phyloP scores from a whole-genome alignment of 1,139 yeast species.

The Yamadazyma diospyri region DNA sequence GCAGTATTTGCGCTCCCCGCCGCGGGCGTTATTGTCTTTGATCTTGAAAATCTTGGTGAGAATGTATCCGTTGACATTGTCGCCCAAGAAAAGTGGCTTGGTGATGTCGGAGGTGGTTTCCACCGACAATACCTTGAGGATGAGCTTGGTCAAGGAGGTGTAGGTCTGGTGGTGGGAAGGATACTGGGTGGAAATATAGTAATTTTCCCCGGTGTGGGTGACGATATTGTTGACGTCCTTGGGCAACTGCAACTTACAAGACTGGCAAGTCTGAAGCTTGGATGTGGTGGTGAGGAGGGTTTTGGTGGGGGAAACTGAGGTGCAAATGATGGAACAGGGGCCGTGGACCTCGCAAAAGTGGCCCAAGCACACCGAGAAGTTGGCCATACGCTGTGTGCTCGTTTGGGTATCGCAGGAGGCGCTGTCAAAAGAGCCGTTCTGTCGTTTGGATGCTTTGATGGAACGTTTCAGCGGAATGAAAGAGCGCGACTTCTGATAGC shows the following conservation, averaged over 20 bases:
- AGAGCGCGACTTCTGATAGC: too few species aligned
- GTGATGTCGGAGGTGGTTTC: slow-evolving; percentile 66
- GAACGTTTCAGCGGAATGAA: too few species aligned
- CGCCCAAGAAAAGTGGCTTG: slow-evolving; percentile 71
- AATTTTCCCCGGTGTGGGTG: slow-evolving; percentile 16
- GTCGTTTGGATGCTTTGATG: too few species aligned
- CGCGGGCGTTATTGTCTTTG: slow-evolving; percentile 69
- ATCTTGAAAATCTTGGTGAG: slow-evolving; percentile 65
- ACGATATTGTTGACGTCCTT: slow-evolving; percentile 27
- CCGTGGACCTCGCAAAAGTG: slow-evolving; percentile 90
- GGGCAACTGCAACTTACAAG: slow-evolving; percentile 55
- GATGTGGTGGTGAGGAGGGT: slow-evolving; percentile 23
- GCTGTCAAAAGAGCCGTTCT: too few species aligned
- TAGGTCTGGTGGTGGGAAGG: slow-evolving; percentile 55
- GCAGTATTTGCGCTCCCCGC: slow-evolving; percentile 72
- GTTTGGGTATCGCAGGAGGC: too few species aligned
- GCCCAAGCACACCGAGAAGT: slow-evolving; percentile 53
- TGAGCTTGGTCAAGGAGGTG: slow-evolving; percentile 55
- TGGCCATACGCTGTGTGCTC: slow-evolving; percentile 3
- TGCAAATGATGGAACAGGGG: slow-evolving; percentile 71
- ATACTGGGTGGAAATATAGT: slow-evolving; percentile 53
- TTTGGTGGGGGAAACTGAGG: slow-evolving; percentile 38
- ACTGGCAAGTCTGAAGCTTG: slow-evolving; percentile 50
- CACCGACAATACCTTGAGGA: slow-evolving; percentile 65
- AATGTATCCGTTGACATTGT: slow-evolving; percentile 64